A percentile compares a stretch with the other conserved stretches of the same genome.
Evolutionary conservation across 495 filamentous ascomycete species (phyloP).

Genomic region (Melanomma pulvis-pyrius): DNA sequence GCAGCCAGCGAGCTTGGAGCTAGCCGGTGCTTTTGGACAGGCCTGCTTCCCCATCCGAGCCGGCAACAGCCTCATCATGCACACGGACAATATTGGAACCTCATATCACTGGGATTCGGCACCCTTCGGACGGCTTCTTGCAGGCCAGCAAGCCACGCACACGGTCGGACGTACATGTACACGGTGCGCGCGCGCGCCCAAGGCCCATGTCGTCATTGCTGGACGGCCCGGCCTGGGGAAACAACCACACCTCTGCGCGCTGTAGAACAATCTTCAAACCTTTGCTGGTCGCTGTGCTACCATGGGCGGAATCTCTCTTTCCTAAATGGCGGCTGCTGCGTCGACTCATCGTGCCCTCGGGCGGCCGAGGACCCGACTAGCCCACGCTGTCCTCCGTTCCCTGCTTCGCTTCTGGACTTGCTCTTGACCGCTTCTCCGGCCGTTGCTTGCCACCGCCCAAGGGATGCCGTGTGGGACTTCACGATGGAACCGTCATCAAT

Average conservation of each 20-base stretch:
- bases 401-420: slow-evolving; percentile 6
- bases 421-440: slow-evolving; percentile 32
- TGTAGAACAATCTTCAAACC: slow-evolving; percentile 19
- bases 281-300: slow-evolving; percentile 21
- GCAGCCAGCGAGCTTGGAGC: slow-evolving; percentile 1
- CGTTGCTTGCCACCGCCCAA: slow-evolving; percentile 12
- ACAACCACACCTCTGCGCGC: slow-evolving; percentile 3
- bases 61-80: slow-evolving; percentile 27
- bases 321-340: not conserved
- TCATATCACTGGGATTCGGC: not conserved
- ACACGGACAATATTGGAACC: slow-evolving; percentile 33
- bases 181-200: not conserved
- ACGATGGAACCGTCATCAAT: slow-evolving; percentile 35
- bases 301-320: not conserved
- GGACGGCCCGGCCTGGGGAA: too few species aligned
- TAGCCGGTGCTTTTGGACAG: not conserved
- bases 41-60: not conserved
- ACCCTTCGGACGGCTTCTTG: slow-evolving; percentile 17
- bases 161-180: slow-evolving; percentile 1
- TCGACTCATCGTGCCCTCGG: slow-evolving; percentile 14
- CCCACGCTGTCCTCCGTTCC: not conserved
- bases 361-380: not conserved
- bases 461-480: slow-evolving; percentile 1
- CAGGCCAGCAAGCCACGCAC: slow-evolving; percentile 28
- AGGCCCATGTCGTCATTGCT: slow-evolving; percentile 16